Evolutionary conservation across 352 stramenopile genomes (phyloP), one percentile per base, ranked within the genome.

Genomic region (Phytophthora fragariaefolia): DNA sequence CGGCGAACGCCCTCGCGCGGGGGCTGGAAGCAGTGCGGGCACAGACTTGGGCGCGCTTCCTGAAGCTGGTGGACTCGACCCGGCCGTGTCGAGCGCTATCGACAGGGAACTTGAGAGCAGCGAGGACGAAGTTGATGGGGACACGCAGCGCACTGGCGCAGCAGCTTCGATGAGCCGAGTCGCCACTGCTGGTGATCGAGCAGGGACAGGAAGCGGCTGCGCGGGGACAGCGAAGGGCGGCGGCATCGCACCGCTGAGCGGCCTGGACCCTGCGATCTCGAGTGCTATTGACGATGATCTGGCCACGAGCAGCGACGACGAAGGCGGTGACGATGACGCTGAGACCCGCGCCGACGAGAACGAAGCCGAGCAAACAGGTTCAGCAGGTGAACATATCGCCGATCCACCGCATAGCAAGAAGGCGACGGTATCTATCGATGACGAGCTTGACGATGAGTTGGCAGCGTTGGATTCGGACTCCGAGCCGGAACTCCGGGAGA

Each of bases 391-490:
- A 15, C 15, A 15, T 22, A 13, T 34, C 42, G 40, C 24, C 12
- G 13, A 18, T 23, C 6, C 12, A 4, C 8, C n/a, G 20, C 22
- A 52, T 46, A 48, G 20, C 1, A 56, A 61, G 15, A 51, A 13
- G 13, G 46, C 58, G 1, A 32, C 43, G 4, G 54, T 66, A 50
- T 76, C 67, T 10, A 80, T 84, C 50, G 76, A 77, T 17, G 73
- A 76, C 18, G 73, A 73, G 28, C 58, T 84, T 5, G 76, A 84
- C 32, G 67, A 66, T 20, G 76, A 82, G 27, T 68, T 84, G 24
- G 73, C 70, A 43, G 70, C 62, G 13, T 63, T 73, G 12, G 62
- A 76, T 12, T 69, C 69, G 1, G 69, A 80, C 15, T 63, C 62
- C 4, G 74, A 78, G n/a, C 34, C 20, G 24, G 54, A 61, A 23